Evolutionary conservation across 2,329 filamentous ascomycete species (phyloP).

Genomic region (Trichoderma endophyticum): DNA sequence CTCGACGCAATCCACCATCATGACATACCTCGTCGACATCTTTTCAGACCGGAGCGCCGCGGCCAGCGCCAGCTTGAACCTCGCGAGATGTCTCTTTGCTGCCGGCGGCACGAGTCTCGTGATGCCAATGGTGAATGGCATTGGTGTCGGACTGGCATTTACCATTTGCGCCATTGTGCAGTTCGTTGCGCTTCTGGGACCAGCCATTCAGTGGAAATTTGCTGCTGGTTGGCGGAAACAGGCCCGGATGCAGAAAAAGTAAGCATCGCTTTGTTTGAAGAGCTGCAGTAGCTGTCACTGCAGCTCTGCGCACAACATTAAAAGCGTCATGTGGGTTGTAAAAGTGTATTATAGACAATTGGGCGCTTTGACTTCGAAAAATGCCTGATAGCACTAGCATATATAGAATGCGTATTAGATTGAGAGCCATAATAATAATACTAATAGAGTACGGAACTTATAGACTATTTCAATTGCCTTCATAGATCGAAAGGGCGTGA

Average conservation of each 20-base stretch:
- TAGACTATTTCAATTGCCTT: not conserved
- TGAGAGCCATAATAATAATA: not conserved
- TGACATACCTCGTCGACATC: constrained; percentile 54
- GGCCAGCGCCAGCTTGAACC: constrained; percentile 55
- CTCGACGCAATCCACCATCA: constrained; percentile 52
- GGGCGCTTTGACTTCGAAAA: not conserved
- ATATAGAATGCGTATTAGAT: not conserved
- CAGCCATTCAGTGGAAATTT: not conserved
- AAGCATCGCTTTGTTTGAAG: too few species aligned
- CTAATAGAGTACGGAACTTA: not conserved
- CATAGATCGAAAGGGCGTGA: not conserved
- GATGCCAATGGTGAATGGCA: constrained; percentile 47
- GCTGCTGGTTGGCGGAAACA: constrained; percentile 6
- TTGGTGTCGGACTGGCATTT: constrained; percentile 52
- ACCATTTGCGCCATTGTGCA: constrained; percentile 45
- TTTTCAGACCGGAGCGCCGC: constrained; percentile 51
- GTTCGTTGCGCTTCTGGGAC: constrained; percentile 39
- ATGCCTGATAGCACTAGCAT: not conserved
- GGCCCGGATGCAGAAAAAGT: not conserved
- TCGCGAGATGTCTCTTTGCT: constrained; percentile 53
- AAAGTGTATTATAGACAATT: not conserved
- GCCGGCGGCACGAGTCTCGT: constrained; percentile 52
- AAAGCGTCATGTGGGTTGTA: not conserved
- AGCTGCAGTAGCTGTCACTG: too few species aligned
- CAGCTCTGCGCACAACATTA: not conserved